Base-by-base conservation (phyloP, 2,329 filamentous ascomycete genomes). In the Huntiella abstrusa region DNA sequence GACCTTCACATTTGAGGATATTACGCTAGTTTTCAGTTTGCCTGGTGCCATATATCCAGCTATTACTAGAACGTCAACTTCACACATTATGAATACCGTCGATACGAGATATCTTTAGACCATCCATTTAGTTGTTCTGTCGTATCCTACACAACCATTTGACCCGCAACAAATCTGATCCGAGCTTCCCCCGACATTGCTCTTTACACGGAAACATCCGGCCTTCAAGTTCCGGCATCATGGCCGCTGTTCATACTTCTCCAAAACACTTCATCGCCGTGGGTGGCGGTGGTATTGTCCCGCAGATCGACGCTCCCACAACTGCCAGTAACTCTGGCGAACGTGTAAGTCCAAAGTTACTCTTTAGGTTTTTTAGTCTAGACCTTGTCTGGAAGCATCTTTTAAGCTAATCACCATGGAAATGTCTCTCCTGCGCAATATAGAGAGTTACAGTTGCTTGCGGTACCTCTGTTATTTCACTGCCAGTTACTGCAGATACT, bases 311-410 rank as follows among this genome's bases (percentile, higher is more conserved):
- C 64, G 83, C 83, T 16, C 86, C 86, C 1, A 67, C 79, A 7
- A 86, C 84, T 46, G 83, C 83, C 11, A 79, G 81, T 49, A 92
- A 92, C 62, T 74, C 80, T 51, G 80, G 78, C 40, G 82, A 87
- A 56, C 70, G 85, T 54, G 78, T 82, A 62, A 68, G 75, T 65
- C 12, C 19, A 15, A 36, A 12, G 22, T 10, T 10, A 10, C 22
- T 28, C 22, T 28, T 28, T 28, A 28, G 22, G 8, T 28, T 28
- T 28, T 28, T 28, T 28, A 28, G 22, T 42, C n/a, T 8, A n/a
- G 36, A 4, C 38, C 16, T 34, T 13, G 16, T 15, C 41, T 8
- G 15, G 15, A 17, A 17, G 52, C 13, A 5, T 37, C 22, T 34
- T 7, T 8, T 17, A 22, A 7, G 6, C 17, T 45, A 19, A 28